Percentiles rank a stretch among this genome's conserved stretches.
phyloP scores from a whole-genome alignment of 1,284 basidiomycete species.

The Leccinum subfulvum region DNA sequence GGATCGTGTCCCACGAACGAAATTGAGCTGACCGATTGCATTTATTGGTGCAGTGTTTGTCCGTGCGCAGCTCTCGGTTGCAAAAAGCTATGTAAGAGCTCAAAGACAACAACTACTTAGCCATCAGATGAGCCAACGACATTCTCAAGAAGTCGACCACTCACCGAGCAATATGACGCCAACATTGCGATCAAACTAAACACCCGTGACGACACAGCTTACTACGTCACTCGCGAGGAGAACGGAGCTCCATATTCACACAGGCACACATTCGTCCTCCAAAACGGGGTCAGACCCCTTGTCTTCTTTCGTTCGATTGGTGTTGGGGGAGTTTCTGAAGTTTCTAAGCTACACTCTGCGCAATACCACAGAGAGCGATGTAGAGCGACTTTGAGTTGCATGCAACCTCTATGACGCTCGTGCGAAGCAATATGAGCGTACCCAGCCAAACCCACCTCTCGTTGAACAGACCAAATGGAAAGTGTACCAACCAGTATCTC shows the following conservation, averaged over 20 bases:
- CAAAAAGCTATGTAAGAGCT: not conserved
- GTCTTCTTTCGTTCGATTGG: constrained; percentile 18
- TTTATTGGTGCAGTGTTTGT: not conserved
- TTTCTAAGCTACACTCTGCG: not conserved
- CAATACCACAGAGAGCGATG: constrained; percentile 1
- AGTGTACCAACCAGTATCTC: constrained; percentile 1
- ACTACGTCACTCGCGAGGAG: constrained; percentile 49
- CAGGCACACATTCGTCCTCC: constrained; percentile 52
- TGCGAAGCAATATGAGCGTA: constrained; percentile 52
- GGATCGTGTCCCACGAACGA: not conserved
- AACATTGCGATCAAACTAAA: constrained; percentile 56
- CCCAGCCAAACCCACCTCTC: constrained; percentile 55
- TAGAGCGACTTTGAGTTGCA: constrained; percentile 31
- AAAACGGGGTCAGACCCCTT: constrained; percentile 40
- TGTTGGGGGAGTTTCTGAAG: not conserved
- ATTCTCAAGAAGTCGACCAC: not conserved
- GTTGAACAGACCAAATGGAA: not conserved
- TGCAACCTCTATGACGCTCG: constrained; percentile 47
- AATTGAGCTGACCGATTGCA: not conserved
- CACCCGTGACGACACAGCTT: constrained; percentile 55
- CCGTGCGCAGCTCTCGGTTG: not conserved
- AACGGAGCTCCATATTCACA: constrained; percentile 54
- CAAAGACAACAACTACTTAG: not conserved
- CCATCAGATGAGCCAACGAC: not conserved
- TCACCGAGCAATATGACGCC: constrained; percentile 49